Evolutionary conservation across 805 yeast species (phyloP), one percentile per base, ranked within the genome.

Genomic region (Myxozyma monticola): DNA sequence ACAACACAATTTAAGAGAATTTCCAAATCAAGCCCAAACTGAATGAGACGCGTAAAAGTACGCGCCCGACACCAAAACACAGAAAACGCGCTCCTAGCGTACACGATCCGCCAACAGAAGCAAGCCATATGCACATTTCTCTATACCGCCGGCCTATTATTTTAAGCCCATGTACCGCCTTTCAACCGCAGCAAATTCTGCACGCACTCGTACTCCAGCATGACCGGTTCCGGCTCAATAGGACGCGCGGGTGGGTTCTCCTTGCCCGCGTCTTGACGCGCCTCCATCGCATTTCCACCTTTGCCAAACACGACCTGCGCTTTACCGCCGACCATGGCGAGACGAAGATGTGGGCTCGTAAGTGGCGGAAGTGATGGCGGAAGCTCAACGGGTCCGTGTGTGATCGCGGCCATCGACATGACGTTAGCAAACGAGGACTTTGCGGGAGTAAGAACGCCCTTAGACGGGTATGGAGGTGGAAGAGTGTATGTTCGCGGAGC

Each of bases 261-360:
- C 40, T 51, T 38, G 14, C 30, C 34, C 21, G 14, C 38, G 9
- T 14, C 34, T 12, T 22, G 25, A 10, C 9, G 7, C 8, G 25
- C 34, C 17, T 28, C 17, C 10, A 34, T 36, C 22, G 22, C 31
- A 12, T 12, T 25, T 12, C 21, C 34, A 15, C 14, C 18, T 20
- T 42, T 44, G 33, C 42, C 54, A 35, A 66, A 56, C 14, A 67
- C 67, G 21, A 70, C 62, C 59, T 67, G 65, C 8, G 74, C 74
- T 51, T 66, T 66, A 26, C 74, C 74, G 50, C 69, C 64, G 2
- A 70, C 65, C 72, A 70, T 69, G 33, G 68, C 24, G 15, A 57
- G 46, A 33, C 57, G 37, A 17, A 57, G 45, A n/a, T 48, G 37
- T n/a, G 54, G 41, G 22, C 30, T 4, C 33, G 26, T 22, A 37